phyloP scores from a whole-genome alignment of 208 protist genomes.

The Trichomonas tenax region DNA sequence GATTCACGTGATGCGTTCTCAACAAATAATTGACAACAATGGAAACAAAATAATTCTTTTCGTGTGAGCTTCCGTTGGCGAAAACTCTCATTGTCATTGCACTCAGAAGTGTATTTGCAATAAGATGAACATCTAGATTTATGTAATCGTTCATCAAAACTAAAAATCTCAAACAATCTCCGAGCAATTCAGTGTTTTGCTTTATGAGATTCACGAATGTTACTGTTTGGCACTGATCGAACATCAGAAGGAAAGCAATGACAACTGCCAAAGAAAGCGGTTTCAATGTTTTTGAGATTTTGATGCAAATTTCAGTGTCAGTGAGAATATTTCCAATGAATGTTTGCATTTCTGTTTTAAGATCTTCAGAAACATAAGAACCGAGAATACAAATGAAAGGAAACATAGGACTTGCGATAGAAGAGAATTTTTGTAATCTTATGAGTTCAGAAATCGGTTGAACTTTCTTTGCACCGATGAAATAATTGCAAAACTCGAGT shows the following conservation, averaged over 20 bases:
- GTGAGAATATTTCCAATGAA: background rate
- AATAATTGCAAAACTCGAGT: background rate
- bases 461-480: background rate
- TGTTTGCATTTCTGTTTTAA: background rate
- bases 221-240: background rate
- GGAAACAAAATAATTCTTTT: background rate
- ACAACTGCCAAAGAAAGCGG: background rate
- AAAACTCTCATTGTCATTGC: background rate
- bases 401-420: background rate
- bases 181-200: background rate
- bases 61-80: background rate
- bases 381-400: background rate
- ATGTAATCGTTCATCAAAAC: background rate
- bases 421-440: background rate
- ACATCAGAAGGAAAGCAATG: background rate
- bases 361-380: background rate
- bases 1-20: background rate
- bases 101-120: background rate
- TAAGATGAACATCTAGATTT: background rate
- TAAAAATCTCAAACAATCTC: background rate
- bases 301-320: background rate
- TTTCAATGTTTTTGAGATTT: background rate
- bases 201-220: background rate
- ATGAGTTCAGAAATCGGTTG: background rate
- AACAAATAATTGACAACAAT: background rate